These are phyloP conservation scores for Sarocladium oryzae DNA, from an alignment of 2,329 filamentous ascomycete genomes.

Conservation along the genomic window DNA sequence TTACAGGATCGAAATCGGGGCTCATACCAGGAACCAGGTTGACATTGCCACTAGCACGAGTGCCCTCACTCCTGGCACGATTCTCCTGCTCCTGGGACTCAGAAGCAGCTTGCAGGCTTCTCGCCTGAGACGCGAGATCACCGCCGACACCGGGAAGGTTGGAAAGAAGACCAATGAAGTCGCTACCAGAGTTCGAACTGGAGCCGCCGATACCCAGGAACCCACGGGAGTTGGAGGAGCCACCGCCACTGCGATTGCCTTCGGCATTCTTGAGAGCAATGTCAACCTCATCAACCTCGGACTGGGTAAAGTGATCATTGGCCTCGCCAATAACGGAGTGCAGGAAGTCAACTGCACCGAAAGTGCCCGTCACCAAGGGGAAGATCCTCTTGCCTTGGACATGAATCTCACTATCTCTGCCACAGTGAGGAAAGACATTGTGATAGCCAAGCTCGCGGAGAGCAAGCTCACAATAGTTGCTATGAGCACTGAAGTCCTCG, in stretches of 20 bases:
- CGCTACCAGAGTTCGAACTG: conserved; percentile 21
- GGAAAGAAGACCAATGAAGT: conserved; percentile 66
- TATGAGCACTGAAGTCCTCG: conserved; percentile 75
- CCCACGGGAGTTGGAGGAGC: conserved; percentile 32
- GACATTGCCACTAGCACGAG: conserved; percentile 36
- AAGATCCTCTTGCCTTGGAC: conserved; percentile 58
- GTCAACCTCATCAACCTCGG: conserved; percentile 76
- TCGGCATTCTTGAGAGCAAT: conserved; percentile 65
- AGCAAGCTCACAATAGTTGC: conserved; percentile 75
- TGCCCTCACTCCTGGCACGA: conserved; percentile 24
- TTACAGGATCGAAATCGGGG: conserved; percentile 68
- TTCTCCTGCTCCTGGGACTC: conserved; percentile 59
- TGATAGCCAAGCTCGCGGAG: conserved; percentile 73
- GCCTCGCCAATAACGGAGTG: conserved; percentile 74
- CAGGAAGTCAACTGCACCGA: conserved; percentile 78
- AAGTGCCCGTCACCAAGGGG: conserved; percentile 66
- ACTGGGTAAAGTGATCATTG: conserved; percentile 78
- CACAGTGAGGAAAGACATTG: conserved; percentile 73
- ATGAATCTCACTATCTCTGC: conserved; percentile 58
- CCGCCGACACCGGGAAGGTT: conserved; percentile 67
- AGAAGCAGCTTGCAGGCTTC: conserved; percentile 53
- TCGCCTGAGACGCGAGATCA: conserved; percentile 61
- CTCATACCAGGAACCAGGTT: conserved; percentile 69
- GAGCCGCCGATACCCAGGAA: conserved; percentile 34
- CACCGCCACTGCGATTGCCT: conserved; percentile 34